Conservation (phyloP, 306 rosid genomes). For the Dryas alaskensis region DNA sequence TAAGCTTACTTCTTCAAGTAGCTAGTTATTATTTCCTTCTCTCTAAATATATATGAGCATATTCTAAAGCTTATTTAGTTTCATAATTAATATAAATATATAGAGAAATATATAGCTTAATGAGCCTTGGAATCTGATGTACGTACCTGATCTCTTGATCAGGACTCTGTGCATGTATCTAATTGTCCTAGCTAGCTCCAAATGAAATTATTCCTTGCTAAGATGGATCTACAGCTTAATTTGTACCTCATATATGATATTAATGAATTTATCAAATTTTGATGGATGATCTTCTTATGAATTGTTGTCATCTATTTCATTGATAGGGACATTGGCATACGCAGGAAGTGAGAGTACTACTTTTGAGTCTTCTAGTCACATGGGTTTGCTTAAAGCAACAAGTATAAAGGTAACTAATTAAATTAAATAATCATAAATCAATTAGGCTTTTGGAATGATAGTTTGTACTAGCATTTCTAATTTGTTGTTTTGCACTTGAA, state of each 20-base stretch:
- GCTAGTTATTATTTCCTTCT: background rate
- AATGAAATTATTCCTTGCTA: background rate
- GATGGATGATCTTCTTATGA: background rate
- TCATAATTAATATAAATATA: background rate
- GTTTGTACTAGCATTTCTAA: too few relatives aligned
- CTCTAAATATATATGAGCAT: background rate
- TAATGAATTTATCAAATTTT: background rate
- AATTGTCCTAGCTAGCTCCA: background rate
- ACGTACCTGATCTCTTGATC: background rate
- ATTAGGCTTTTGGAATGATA: too few relatives aligned
- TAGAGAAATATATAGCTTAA: background rate
- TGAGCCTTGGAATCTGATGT: background rate
- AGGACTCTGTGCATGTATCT: background rate
- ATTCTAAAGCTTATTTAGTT: background rate
- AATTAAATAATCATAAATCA: too few relatives aligned
- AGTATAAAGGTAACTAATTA: background rate
- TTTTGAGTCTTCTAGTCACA: constrained; percentile 21
- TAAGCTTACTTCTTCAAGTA: too few relatives aligned
- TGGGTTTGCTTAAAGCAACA: constrained; percentile 35
- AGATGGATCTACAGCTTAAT: background rate
- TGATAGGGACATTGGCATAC: constrained; percentile 26
- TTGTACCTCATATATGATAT: background rate
- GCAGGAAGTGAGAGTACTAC: constrained; percentile 26
- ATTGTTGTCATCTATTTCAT: background rate
- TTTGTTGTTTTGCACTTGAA: too few relatives aligned